Conservation (phyloP, 2,329 filamentous ascomycete species). For the Cercospora brassicicola region DNA sequence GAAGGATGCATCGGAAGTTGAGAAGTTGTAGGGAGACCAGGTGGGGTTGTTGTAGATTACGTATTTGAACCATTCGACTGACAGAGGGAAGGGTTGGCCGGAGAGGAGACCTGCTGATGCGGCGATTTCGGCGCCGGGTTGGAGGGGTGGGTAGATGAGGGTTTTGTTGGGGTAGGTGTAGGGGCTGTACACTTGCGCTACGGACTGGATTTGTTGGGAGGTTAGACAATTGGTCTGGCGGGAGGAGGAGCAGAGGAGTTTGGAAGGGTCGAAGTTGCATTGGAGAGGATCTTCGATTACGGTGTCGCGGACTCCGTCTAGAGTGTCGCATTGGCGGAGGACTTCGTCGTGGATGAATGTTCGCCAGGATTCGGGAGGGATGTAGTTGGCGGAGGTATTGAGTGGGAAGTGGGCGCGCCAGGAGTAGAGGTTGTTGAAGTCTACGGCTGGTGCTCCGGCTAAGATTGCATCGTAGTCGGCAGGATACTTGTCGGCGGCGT, state of each 20-base stretch:
- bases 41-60: slow-evolving; percentile 47
- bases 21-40: slow-evolving; percentile 44
- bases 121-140: slow-evolving; percentile 34
- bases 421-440: slow-evolving; percentile 40
- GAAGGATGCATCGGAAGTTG: slow-evolving; percentile 41
- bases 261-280: slow-evolving; percentile 47
- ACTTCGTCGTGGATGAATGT: slow-evolving; percentile 46
- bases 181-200: neutral
- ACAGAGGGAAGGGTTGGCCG: slow-evolving; percentile 47
- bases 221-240: neutral
- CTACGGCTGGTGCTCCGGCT: slow-evolving; percentile 50
- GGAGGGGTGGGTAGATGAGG: slow-evolving; percentile 32
- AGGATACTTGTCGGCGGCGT: slow-evolving; percentile 53
- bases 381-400: neutral
- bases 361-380: slow-evolving; percentile 40
- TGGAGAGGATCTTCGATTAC: slow-evolving; percentile 49
- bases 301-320: slow-evolving; percentile 51
- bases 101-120: slow-evolving; percentile 44
- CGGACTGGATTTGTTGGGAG: neutral
- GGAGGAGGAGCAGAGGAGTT: slow-evolving; percentile 39
- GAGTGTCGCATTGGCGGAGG: slow-evolving; percentile 49
- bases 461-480: slow-evolving; percentile 58
- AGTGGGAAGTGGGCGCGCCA: neutral
- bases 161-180: slow-evolving; percentile 4
- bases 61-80: slow-evolving; percentile 54